Evolutionary conservation across 106 monocot species (phyloP).

Genomic region (Vanilla planifolia): DNA sequence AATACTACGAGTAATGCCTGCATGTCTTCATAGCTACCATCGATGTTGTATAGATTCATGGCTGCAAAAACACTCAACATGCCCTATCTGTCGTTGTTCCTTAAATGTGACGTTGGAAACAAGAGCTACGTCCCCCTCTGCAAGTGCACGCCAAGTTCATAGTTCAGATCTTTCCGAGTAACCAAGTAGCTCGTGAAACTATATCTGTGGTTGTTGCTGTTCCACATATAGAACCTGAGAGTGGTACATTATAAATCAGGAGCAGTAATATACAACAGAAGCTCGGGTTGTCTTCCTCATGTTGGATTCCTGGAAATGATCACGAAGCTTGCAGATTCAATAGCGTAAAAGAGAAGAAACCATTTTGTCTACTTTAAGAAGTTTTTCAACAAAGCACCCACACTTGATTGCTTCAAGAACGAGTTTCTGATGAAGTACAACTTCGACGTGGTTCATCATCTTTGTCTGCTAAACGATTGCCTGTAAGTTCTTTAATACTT

Average conservation of each 20-base stretch:
- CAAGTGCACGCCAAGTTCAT: background rate
- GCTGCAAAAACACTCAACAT: slow-evolving; percentile 54
- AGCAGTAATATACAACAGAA: no score
- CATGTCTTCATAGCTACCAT: slow-evolving; percentile 47
- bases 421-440: no score
- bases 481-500: no score
- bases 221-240: slow-evolving; percentile 7
- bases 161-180: background rate
- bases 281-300: no score
- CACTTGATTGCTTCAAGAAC: no score
- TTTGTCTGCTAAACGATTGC: no score
- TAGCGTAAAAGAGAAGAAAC: no score
- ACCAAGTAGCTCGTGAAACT: background rate
- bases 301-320: no score
- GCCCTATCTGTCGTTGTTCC: slow-evolving; percentile 50
- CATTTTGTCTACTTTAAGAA: no score
- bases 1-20: slow-evolving; percentile 45
- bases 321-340: no score
- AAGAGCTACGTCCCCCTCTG: background rate
- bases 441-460: no score
- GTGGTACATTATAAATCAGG: background rate
- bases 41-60: slow-evolving; percentile 49
- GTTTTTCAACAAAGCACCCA: no score
- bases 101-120: slow-evolving; percentile 17
- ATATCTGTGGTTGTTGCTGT: background rate